Percentiles rank a stretch among this genome's conserved stretches.
phyloP scores from a whole-genome alignment of 768 basidiomycete species.

The Gelatoporia subvermispora region DNA sequence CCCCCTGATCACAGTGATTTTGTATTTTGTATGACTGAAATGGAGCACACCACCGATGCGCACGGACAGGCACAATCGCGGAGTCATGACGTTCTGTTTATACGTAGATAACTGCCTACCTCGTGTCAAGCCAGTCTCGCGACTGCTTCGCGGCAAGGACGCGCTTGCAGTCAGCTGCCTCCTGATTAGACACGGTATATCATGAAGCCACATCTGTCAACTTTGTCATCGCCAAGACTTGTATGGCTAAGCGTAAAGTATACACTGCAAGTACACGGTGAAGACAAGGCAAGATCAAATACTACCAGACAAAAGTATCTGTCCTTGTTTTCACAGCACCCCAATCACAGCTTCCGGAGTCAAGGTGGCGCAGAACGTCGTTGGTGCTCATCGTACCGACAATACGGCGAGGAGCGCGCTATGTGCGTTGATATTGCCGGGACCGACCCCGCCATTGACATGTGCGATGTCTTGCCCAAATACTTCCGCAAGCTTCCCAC shows the following conservation, averaged over 20 bases:
- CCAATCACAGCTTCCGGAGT: no score
- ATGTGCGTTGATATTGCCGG: conserved; percentile 3
- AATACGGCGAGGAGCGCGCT: conserved; percentile 3
- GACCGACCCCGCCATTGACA: background rate
- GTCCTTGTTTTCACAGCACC: background rate
- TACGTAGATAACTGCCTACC: background rate
- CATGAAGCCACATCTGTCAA: no score
- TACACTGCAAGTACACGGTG: no score
- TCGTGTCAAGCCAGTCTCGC: background rate
- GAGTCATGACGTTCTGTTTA: background rate
- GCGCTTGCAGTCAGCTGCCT: no score
- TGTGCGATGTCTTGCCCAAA: conserved; percentile 14
- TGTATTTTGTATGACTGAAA: no score
- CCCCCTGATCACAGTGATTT: no score
- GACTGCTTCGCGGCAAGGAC: no score
- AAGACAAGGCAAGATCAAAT: background rate
- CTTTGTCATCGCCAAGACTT: no score
- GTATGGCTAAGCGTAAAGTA: no score
- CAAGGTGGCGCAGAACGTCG: background rate
- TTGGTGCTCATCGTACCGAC: background rate
- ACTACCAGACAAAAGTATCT: background rate
- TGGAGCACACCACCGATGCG: no score
- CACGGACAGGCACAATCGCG: no score
- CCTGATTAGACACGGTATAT: no score
- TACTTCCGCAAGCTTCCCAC: conserved; percentile 11